Evolutionary conservation across 768 basidiomycete genomes (phyloP).

Genomic region (Xerocomus brunneocitrinus): DNA sequence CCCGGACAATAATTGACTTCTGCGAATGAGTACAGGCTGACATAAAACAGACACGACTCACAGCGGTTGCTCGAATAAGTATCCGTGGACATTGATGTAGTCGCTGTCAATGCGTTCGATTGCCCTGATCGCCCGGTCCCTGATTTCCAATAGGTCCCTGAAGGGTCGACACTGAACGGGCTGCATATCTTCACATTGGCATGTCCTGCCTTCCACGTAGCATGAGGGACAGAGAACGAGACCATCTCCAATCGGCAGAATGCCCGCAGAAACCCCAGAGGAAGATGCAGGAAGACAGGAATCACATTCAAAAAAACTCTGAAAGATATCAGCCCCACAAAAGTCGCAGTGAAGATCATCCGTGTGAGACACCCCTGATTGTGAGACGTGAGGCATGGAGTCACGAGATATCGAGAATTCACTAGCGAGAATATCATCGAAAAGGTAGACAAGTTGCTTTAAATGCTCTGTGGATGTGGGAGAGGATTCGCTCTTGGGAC

Average conservation of each 20-base stretch:
- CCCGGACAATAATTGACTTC: conserved; percentile 24
- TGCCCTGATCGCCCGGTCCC: conserved; percentile 36
- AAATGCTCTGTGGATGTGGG: conserved; percentile 21
- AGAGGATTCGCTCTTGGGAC: background rate
- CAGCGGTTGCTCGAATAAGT: conserved; percentile 17
- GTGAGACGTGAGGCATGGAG: conserved; percentile 29
- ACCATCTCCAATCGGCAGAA: conserved; percentile 36
- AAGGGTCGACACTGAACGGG: conserved; percentile 57
- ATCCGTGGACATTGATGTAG: conserved; percentile 7
- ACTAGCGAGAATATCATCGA: conserved; percentile 45
- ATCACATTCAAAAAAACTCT: conserved; percentile 72
- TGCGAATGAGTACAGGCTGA: conserved; percentile 5
- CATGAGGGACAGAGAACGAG: conserved; percentile 64
- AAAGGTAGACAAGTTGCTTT: conserved; percentile 39
- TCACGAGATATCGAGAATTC: conserved; percentile 39
- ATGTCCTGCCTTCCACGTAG: conserved; percentile 75
- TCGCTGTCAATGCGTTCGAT: conserved; percentile 18
- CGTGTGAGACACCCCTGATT: conserved; percentile 12
- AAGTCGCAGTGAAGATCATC: conserved; percentile 62
- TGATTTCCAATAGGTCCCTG: conserved; percentile 38
- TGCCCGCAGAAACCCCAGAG: conserved; percentile 7
- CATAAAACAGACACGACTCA: conserved; percentile 13
- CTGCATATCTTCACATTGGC: conserved; percentile 55
- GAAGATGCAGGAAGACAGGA: conserved; percentile 35
- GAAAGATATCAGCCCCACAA: conserved; percentile 77